Base-by-base conservation (phyloP, 2,329 filamentous ascomycete genomes). In the Alternaria incomplexa region DNA sequence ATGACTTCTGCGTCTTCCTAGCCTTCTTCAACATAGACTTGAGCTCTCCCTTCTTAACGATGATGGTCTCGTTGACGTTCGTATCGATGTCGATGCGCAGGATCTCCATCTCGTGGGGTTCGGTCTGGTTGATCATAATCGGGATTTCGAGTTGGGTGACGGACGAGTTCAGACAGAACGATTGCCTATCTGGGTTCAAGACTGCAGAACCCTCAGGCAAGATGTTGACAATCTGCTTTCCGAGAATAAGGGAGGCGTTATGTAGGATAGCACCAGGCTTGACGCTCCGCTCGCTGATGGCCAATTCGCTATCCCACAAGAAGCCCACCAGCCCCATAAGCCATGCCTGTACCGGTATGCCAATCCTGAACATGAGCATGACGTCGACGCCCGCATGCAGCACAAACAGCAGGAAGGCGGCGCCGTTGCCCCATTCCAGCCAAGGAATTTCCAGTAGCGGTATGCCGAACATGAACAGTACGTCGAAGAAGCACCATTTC, bases 181-280 rank as follows among this genome's bases (percentile, higher is more conserved):
- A 87, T n/a, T 86, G 83, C 61, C 88, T 86, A 50, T 93, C 87
- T 0, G 93, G 93, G 74, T 99, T 99, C 66, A 99, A 84, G 52
- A 93, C 86, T 13, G 94, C 96, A 52, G 94, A 96, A 17, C 96
- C 96, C 84, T 99, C 96, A 2, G 96, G 96, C 58, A 99, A 84
- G 75, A 99, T 97, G 77, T 99, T 96, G 80, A 99, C 95, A 72
- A 97, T 97, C 82, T 98, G 94, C 79, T 93, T 96, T 75, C 96
- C 96, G 82, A 97, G 87, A 67, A 99, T 98, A 74, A 98, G 86
- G 22, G 94, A 97, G 30, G 93, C 88, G 78, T 98, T 97, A 78
- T 97, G 93, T 64, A 97, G 84, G 67, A 99, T 94, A 65, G 88
- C 90, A 26, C 91, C 91, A 15, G 94, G 89, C 77, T 97, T 97